A percentile compares a stretch with the other conserved stretches of the same genome.
phyloP scores from a whole-genome alignment of 2,329 filamentous ascomycete species.

The Neocucurbitaria cava region DNA sequence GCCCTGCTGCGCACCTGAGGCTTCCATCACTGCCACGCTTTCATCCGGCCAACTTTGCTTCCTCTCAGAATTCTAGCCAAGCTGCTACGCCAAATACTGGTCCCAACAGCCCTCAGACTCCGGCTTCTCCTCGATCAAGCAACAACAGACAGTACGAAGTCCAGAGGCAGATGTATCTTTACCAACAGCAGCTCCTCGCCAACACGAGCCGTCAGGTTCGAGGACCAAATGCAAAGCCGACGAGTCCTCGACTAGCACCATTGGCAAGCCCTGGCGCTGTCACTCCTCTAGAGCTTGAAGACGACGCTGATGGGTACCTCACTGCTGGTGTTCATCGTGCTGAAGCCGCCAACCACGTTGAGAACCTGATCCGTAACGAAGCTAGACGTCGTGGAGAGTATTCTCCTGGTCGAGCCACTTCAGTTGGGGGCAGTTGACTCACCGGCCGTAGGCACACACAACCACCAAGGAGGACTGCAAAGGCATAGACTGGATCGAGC shows the following conservation, averaged over 20 bases:
- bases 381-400: slow-evolving; percentile 46
- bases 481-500: not conserved
- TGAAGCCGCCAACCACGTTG: slow-evolving; percentile 52
- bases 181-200: slow-evolving; percentile 55
- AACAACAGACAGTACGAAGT: slow-evolving; percentile 56
- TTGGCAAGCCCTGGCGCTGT: slow-evolving; percentile 60
- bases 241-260: slow-evolving; percentile 57
- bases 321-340: slow-evolving; percentile 51
- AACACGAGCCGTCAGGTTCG: slow-evolving; percentile 36
- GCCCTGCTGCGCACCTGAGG: slow-evolving; percentile 49
- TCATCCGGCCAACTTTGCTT: slow-evolving; percentile 60
- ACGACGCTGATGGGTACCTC: slow-evolving; percentile 52
- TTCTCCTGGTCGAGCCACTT: slow-evolving; percentile 36
- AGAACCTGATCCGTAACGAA: slow-evolving; percentile 57
- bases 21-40: slow-evolving; percentile 60
- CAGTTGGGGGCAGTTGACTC: slow-evolving; percentile 44
- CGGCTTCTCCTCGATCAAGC: slow-evolving; percentile 51
- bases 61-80: slow-evolving; percentile 47
- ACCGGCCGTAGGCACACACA: slow-evolving; percentile 12
- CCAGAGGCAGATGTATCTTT: slow-evolving; percentile 57
- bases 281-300: slow-evolving; percentile 60
- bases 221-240: slow-evolving; percentile 46
- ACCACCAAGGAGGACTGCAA: slow-evolving; percentile 8
- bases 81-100: slow-evolving; percentile 47
- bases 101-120: slow-evolving; percentile 51